Percentiles rank a stretch among this genome's conserved stretches.
These are phyloP conservation scores for Hypoxylon sp. DNA, from an alignment of 2,329 filamentous ascomycete genomes.

Conservation along the genomic window DNA sequence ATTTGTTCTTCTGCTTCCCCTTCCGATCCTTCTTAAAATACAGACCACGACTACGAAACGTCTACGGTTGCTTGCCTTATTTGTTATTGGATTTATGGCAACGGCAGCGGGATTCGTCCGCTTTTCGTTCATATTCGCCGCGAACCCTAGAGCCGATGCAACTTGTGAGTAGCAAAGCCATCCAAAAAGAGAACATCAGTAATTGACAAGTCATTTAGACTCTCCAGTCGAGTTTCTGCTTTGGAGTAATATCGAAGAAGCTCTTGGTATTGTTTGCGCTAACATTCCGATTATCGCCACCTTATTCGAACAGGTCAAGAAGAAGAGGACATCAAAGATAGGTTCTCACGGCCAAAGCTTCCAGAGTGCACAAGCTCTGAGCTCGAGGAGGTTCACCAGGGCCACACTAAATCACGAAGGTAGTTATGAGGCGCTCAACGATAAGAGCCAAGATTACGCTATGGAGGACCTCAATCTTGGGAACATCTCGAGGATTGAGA, in stretches of 20 bases:
- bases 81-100: slow-evolving; percentile 19
- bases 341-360: slow-evolving; percentile 4
- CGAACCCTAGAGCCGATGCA: slow-evolving; percentile 9
- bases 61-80: slow-evolving; percentile 8
- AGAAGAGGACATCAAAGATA: slow-evolving; percentile 9
- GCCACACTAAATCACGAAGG: slow-evolving; percentile 13
- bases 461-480: slow-evolving; percentile 17
- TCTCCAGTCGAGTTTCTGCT: slow-evolving; percentile 15
- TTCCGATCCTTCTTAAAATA: slow-evolving; percentile 10
- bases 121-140: slow-evolving; percentile 11
- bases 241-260: slow-evolving; percentile 22
- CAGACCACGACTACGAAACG: slow-evolving; percentile 11
- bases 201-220: slow-evolving; percentile 9
- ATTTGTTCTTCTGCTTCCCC: slow-evolving; percentile 15
- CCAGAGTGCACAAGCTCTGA: slow-evolving; percentile 10
- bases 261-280: slow-evolving; percentile 17
- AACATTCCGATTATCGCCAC: slow-evolving; percentile 16
- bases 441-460: slow-evolving; percentile 10
- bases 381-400: slow-evolving; percentile 17
- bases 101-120: slow-evolving; percentile 18
- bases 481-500: slow-evolving; percentile 10
- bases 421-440: slow-evolving; percentile 15
- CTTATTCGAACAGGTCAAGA: slow-evolving; percentile 2
- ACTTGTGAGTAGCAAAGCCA: slow-evolving; percentile 9
- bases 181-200: too few relatives aligned